Conservation (phyloP, 148 eudicot genomes). For the Vaccinium corymbosum region DNA sequence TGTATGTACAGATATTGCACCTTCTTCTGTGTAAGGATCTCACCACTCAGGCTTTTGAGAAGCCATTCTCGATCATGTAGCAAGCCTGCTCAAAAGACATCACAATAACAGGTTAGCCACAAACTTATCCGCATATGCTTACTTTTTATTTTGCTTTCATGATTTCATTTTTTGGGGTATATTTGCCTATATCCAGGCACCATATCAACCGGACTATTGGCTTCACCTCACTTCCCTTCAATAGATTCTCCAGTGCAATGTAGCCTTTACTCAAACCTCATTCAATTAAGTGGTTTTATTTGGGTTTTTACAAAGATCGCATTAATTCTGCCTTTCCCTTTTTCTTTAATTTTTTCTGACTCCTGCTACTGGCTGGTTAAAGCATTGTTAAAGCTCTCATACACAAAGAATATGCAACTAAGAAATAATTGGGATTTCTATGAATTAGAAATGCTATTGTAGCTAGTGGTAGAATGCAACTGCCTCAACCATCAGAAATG, state of each 20-base stretch:
- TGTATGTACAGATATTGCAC: constrained; percentile 23
- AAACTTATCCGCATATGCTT: not conserved
- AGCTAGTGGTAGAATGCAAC: not conserved
- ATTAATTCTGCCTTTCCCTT: not conserved
- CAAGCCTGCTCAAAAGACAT: constrained; percentile 51
- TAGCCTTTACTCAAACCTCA: not conserved
- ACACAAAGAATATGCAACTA: not conserved
- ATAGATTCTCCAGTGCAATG: not conserved
- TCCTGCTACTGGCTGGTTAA: not conserved
- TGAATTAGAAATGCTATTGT: not conserved
- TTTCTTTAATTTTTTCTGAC: not conserved
- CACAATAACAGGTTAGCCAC: not conserved
- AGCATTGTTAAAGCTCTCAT: constrained; percentile 1
- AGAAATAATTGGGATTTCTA: not conserved
- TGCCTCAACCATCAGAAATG: not conserved
- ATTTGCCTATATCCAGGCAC: not conserved
- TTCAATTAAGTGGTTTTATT: not conserved
- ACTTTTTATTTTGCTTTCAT: not conserved
- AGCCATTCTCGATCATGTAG: constrained; percentile 93
- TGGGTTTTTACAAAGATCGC: not conserved
- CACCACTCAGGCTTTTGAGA: constrained; percentile 75
- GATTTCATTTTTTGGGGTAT: not conserved
- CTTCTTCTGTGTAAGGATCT: constrained; percentile 94
- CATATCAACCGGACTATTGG: not conserved
- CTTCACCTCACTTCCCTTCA: not conserved